These are phyloP conservation scores for Hypoxylon sp. DNA, from an alignment of 2,329 filamentous ascomycete species.

Conservation along the genomic window DNA sequence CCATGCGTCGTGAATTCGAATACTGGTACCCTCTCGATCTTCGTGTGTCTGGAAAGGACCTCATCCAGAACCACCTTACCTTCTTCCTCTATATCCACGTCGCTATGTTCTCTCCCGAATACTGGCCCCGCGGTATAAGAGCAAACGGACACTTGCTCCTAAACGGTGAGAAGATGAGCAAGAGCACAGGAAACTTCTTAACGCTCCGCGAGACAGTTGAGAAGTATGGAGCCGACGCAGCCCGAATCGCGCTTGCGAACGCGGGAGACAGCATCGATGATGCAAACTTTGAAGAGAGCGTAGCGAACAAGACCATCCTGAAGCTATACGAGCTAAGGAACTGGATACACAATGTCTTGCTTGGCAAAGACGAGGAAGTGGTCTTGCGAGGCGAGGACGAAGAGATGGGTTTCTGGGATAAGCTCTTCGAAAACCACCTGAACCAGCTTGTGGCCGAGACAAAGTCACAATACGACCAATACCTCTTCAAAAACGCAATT, in stretches of 20 bases:
- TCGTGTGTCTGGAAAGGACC: slow-evolving; percentile 87
- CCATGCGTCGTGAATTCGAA: slow-evolving; percentile 89
- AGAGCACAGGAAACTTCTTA: slow-evolving; percentile 97
- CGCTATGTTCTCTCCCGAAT: slow-evolving; percentile 85
- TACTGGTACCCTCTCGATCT: slow-evolving; percentile 97
- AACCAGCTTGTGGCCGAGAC: slow-evolving; percentile 83
- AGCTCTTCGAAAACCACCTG: slow-evolving; percentile 92
- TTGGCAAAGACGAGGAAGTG: no score
- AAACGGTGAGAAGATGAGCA: slow-evolving; percentile 98
- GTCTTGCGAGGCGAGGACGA: slow-evolving; percentile 75
- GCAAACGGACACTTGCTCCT: slow-evolving; percentile 93
- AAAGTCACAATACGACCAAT: slow-evolving; percentile 78
- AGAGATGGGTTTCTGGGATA: slow-evolving; percentile 83
- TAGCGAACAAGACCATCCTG: slow-evolving; percentile 86
- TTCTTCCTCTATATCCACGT: slow-evolving; percentile 96
- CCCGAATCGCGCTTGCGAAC: slow-evolving; percentile 89
- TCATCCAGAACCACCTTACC: slow-evolving; percentile 92
- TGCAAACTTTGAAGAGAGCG: slow-evolving; percentile 95
- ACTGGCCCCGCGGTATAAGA: slow-evolving; percentile 87
- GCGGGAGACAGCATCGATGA: slow-evolving; percentile 94
- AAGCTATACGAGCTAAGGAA: slow-evolving; percentile 80
- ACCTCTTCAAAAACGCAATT: slow-evolving; percentile 85
- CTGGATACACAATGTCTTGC: no score
- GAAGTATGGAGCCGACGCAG: slow-evolving; percentile 95
- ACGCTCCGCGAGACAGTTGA: slow-evolving; percentile 75